Evolutionary conservation across 768 basidiomycete species (phyloP), one percentile per base, ranked within the genome.

Genomic region (Kwoniella heveanensis): DNA sequence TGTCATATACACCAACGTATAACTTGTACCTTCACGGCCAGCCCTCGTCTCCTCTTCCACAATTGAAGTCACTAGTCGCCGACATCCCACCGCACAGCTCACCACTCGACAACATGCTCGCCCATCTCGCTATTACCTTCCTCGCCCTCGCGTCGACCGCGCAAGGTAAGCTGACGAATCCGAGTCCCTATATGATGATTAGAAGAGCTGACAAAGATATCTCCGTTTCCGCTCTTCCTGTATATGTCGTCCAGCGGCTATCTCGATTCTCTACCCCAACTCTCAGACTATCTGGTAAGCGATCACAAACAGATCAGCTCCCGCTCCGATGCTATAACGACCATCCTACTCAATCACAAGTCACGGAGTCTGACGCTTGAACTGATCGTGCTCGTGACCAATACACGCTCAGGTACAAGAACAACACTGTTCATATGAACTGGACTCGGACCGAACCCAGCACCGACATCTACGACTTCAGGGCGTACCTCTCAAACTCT

Each of bases 371-470:
- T n/a, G 48, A 25, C 8, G 19, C 17, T 8, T 6, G 6, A 24
- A 19, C 17, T n/a, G 24, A 19, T 48, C 8, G n/a, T n/a, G 47
- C 47, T 6, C 8, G 2, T 26, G 21, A 9, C 8, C 49, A 36
- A 36, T 7, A 7, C 7, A 13, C 32, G 8, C 13, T 26, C 49
- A 71, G 73, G 73, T 76, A 71, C 57, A 64, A 61, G 36, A 76
- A 76, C 60, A 62, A 69, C 50, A 76, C 74, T 0, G 74, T 76
- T 36, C 57, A 64, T 17, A 57, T 73, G 47, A 76, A 76, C 44
- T 76, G 74, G 74, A 73, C 72, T 1, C 25, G 48, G 17, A 62
- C 72, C 6, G 49, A 57, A 21, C 71, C 71, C 3, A 46, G 39
- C 0, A 64, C 70, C 7, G 74, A 73, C 51, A 69, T 64, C 4